phyloP scores from a whole-genome alignment of 169 alveolate genomes.

The Babesia bigemina region DNA sequence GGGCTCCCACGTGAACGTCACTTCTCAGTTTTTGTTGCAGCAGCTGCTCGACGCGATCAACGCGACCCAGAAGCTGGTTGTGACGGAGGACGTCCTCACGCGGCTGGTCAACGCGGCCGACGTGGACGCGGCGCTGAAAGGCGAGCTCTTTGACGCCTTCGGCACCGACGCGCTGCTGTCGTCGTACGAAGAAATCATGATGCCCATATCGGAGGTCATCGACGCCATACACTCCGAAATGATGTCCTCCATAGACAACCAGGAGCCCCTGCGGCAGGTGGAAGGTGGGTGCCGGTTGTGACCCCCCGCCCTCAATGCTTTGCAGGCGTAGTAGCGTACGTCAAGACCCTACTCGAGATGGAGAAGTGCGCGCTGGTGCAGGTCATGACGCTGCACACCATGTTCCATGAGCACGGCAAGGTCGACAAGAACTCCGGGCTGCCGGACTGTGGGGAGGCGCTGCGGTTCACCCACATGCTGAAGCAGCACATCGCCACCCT shows the following conservation, averaged over 20 bases:
- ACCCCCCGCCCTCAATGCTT: neutral
- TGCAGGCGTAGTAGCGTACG: conserved; percentile 12
- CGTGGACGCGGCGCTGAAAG: neutral
- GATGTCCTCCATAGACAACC: conserved; percentile 45
- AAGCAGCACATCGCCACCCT: conserved; percentile 68
- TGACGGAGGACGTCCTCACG: conserved; percentile 31
- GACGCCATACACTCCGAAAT: conserved; percentile 62
- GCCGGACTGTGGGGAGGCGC: conserved; percentile 67
- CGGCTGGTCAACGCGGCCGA: conserved; percentile 12
- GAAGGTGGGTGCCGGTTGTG: conserved; percentile 34
- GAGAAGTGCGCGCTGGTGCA: conserved; percentile 57
- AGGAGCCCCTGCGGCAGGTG: conserved; percentile 47
- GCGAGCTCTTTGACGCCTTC: conserved; percentile 10
- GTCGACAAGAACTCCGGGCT: conserved; percentile 2
- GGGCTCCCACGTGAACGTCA: conserved; percentile 26
- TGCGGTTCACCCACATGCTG: conserved; percentile 73
- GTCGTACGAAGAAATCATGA: conserved; percentile 56
- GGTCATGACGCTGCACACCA: conserved; percentile 22
- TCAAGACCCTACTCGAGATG: conserved; percentile 55
- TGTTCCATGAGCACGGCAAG: neutral
- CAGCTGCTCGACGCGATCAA: conserved; percentile 49
- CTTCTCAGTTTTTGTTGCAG: conserved; percentile 50
- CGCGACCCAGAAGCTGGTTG: conserved; percentile 40
- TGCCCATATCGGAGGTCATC: conserved; percentile 35
- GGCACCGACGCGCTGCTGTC: conserved; percentile 25